Evolutionary conservation across 1,139 yeast species (phyloP), one percentile per base, ranked within the genome.

Genomic region (Magnusiomyces sp.): DNA sequence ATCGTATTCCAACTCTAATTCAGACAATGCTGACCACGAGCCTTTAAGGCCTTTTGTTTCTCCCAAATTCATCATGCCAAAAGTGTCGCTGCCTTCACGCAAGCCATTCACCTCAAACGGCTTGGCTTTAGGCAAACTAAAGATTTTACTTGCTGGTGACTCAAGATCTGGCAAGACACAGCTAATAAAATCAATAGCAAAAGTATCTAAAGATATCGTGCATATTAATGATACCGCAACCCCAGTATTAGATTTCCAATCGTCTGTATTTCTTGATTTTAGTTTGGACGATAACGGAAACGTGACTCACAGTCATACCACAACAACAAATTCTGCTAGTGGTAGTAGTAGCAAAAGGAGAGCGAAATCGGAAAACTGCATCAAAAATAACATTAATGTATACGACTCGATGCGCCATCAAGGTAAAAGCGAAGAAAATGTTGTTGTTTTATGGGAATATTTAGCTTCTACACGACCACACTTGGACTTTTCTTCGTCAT

Each of bases 111-210:
- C 50, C 5, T 13, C 47, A 2, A 47, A 46, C n/a, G 52, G 52
- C 5, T 40, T 45, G 5, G 38, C 49, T 7, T 27, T 50, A 7
- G 49, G 49, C 6, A 50, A 50, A 32, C 47, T 50, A 4, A 50
- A 50, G 40, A 23, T 46, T n/a, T 43, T 46, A 5, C 45, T 50
- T 16, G 47, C 48, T 16, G 52, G 52, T 20, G 60, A 58, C 40
- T 48, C 59, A 1, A 58, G 59, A 14, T 54, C 58, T 5, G 66
- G 65, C 34, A 62, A 62, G 47, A 52, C 62, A 10, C 43, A 52
- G n/a, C 58, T 62, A 13, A 56, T 62, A 37, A 54, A 55, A 20
- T 60, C 65, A 13, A 51, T 62, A 31, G 52, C 59, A 11, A 53
- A 51, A 19, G 45, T 55, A 19, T 56, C 57, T 27, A 52, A 54